Evolutionary conservation across 1,139 yeast genomes (phyloP).

Genomic region (Yamadazyma epiphylla): DNA sequence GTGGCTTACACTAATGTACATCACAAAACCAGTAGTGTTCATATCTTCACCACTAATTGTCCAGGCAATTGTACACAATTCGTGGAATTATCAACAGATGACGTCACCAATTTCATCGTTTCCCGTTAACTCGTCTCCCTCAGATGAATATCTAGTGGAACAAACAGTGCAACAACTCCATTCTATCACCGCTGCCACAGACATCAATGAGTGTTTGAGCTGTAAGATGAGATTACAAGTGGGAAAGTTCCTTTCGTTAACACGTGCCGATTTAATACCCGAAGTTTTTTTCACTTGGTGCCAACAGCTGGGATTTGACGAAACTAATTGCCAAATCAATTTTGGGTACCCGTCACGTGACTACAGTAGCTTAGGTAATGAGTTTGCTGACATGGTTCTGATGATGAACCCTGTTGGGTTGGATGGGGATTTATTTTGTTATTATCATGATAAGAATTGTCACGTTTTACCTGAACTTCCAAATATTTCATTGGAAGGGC

Average conservation of each 20-base stretch:
- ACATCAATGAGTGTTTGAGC: constrained; percentile 27
- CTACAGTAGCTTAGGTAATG: constrained; percentile 22
- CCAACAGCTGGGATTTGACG: constrained; percentile 29
- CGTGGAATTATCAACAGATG: no score
- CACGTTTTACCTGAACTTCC: constrained; percentile 46
- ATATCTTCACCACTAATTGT: no score
- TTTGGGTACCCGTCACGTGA: constrained; percentile 20
- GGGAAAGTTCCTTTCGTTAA: constrained; percentile 36
- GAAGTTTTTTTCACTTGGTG: constrained; percentile 42
- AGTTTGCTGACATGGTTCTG: constrained; percentile 43
- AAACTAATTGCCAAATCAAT: constrained; percentile 17
- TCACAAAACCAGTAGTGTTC: neutral
- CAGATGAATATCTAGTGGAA: constrained; percentile 14
- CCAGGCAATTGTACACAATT: no score
- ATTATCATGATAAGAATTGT: constrained; percentile 38
- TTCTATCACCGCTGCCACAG: constrained; percentile 17
- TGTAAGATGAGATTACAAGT: constrained; percentile 37
- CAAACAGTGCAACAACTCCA: constrained; percentile 16
- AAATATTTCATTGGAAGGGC: constrained; percentile 25
- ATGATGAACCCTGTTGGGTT: constrained; percentile 44
- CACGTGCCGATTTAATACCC: constrained; percentile 42
- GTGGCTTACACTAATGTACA: no score
- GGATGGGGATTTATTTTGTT: constrained; percentile 55
- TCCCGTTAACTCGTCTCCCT: constrained; percentile 9
- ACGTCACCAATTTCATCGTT: no score